These are phyloP conservation scores for Lomentospora prolificans DNA, from an alignment of 2,329 filamentous ascomycete genomes.

Conservation along the genomic window DNA sequence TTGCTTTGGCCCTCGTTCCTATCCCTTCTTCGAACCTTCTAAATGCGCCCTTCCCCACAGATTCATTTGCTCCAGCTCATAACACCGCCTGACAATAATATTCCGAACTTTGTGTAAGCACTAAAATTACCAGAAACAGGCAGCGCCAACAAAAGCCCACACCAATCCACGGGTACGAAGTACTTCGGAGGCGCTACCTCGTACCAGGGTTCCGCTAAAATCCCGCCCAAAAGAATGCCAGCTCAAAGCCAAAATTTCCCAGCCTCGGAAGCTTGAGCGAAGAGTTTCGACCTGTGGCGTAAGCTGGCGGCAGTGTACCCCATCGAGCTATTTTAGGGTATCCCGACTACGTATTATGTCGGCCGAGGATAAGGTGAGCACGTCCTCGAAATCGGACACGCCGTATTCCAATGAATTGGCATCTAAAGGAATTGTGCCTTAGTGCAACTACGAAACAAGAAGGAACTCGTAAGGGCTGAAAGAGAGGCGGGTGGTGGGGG, in stretches of 20 bases:
- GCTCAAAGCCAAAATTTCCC: too few relatives aligned
- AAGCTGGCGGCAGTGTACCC: too few relatives aligned
- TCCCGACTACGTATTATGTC: too few relatives aligned
- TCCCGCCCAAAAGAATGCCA: too few relatives aligned
- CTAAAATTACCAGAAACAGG: not conserved
- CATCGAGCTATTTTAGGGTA: not conserved
- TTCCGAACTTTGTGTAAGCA: not conserved
- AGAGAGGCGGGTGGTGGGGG: not conserved
- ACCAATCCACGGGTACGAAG: not conserved
- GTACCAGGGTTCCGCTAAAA: not conserved
- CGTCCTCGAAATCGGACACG: not conserved
- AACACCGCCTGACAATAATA: not conserved
- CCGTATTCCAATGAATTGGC: too few relatives aligned
- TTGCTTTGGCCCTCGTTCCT: not conserved
- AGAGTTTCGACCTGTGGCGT: not conserved
- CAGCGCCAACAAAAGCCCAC: not conserved
- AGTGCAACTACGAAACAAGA: not conserved
- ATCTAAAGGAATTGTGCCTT: not conserved
- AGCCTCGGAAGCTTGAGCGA: not conserved
- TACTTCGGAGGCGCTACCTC: too few relatives aligned
- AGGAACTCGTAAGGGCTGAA: not conserved
- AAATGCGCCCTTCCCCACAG: conserved; percentile 2
- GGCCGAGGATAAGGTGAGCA: not conserved
- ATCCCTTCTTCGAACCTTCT: conserved; percentile 1
- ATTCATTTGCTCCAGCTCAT: not conserved